Evolutionary conservation across 2,329 filamentous ascomycete species (phyloP), one percentile per base, ranked within the genome.

Genomic region (Xylariaceae sp.): DNA sequence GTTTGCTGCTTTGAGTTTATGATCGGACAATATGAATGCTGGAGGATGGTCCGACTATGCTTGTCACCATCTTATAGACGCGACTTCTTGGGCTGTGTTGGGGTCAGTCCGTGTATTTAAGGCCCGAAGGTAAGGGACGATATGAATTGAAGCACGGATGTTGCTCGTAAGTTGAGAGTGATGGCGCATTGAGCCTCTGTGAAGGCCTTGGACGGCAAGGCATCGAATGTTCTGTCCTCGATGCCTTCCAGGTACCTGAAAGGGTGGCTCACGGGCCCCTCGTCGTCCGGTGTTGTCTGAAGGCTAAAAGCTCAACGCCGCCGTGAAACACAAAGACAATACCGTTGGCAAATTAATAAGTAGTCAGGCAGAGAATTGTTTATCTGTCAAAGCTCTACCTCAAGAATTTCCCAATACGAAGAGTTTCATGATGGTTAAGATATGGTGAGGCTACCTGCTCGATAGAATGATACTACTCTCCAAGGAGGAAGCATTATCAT

Each of bases 1-100:
- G 2, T 46, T 68, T 10, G 65, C 57, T 53, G 64, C 47, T 7
- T 42, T 67, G 2, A 15, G 36, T 3, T 14, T 10, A 35, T 10
- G 10, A 10, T 35, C 32, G 6, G 36, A 36, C 14, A 31, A 6
- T 17, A 46, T 46, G 36, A 46, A 41, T 40, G 1, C 15, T 14
- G 6, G n/a, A 1, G 36, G 18, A 18, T 32, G 19, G 44, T n/a
- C 18, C 19, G 22, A 41, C 14, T 46, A 39, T n/a, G 11, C 6
- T 6, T 31, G 35, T 9, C 44, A 22, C 7, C 12, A 39, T 17
- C 11, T 19, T 19, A 39, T 14, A 3, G 36, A 47, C 9, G 36
- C 11, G 2, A 14, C 22, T 7, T 41, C 19, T 22, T 47, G 22
- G 36, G 33, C 11, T 12, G 44, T 31, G 18, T 47, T 33, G n/a